A percentile compares a stretch with the other conserved stretches of the same genome.
These are phyloP conservation scores for Leishmania amazonensis DNA, from an alignment of 208 protist genomes.

Conservation along the genomic window DNA sequence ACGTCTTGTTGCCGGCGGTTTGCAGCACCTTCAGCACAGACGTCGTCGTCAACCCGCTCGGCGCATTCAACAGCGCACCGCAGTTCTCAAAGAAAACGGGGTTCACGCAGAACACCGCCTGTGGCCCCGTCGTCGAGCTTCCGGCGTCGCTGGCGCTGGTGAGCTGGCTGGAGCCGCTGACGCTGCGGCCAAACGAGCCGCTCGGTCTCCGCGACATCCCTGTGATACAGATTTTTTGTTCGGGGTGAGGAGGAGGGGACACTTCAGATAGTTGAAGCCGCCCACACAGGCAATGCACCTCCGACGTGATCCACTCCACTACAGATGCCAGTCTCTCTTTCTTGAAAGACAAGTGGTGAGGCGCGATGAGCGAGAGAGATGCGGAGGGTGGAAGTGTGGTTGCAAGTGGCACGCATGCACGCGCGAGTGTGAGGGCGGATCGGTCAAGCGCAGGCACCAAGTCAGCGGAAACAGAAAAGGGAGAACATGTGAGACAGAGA, in stretches of 20 bases:
- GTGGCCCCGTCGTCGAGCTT: conserved; percentile 26
- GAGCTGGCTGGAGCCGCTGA: conserved; percentile 25
- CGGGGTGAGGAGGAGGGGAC: neutral
- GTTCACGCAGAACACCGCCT: conserved; percentile 82
- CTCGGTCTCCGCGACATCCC: conserved; percentile 28
- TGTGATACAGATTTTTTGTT: neutral
- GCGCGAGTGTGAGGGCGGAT: neutral
- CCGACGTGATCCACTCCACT: neutral
- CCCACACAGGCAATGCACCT: neutral
- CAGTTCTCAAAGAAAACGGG: conserved; percentile 84
- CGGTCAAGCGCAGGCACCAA: neutral
- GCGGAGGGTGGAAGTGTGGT: neutral
- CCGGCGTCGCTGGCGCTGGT: conserved; percentile 16
- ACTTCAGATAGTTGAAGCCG: neutral
- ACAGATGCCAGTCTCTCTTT: neutral
- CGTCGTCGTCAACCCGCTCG: conserved; percentile 73
- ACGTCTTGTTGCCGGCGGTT: conserved; percentile 65
- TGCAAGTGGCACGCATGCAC: neutral
- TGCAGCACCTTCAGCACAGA: conserved; percentile 76
- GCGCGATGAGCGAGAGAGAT: neutral
- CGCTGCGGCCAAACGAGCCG: conserved; percentile 31
- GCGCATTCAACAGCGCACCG: conserved; percentile 68
- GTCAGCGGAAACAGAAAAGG: neutral
- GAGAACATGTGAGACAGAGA: neutral
- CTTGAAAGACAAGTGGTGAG: neutral